Conservation (phyloP, 805 yeast genomes). For the Schwanniomyces vanrijiae region DNA sequence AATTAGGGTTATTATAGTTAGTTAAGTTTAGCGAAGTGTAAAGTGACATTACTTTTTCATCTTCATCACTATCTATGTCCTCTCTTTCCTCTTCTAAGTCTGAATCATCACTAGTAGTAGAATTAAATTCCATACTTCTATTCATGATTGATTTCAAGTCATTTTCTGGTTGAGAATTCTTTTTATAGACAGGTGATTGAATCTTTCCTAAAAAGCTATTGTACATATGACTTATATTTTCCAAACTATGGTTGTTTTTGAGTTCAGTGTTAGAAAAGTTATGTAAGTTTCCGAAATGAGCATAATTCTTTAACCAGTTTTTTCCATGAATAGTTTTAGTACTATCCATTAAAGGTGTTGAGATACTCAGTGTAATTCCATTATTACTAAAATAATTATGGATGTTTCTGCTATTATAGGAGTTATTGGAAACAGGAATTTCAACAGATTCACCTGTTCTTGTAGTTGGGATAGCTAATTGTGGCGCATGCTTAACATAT, state of each 20-base stretch:
- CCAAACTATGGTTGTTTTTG: conserved; percentile 20
- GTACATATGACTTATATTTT: conserved; percentile 25
- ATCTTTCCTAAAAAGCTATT: conserved; percentile 19
- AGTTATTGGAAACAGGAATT: conserved; percentile 46
- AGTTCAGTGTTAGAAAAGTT: conserved; percentile 17
- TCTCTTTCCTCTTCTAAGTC: conserved; percentile 13
- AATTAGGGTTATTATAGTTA: conserved; percentile 18
- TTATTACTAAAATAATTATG: conserved; percentile 1
- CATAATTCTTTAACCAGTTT: conserved; percentile 30
- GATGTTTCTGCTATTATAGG: conserved; percentile 3
- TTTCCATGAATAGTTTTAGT: conserved; percentile 1
- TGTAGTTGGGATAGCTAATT: conserved; percentile 81
- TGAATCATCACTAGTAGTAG: conserved; percentile 8
- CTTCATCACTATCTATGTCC: conserved; percentile 49
- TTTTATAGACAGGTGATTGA: conserved; percentile 11
- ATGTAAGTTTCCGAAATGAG: conserved; percentile 17
- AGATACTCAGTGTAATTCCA: conserved; percentile 1
- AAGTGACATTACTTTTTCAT: conserved; percentile 67
- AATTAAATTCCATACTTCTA: conserved; percentile 7
- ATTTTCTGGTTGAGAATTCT: conserved; percentile 14
- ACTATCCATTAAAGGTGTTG: background rate
- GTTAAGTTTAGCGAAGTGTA: conserved; percentile 52
- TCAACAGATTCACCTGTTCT: conserved; percentile 78
- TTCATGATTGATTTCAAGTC: conserved; percentile 7
- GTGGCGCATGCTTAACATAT: conserved; percentile 31